A percentile compares a stretch with the other conserved stretches of the same genome.
Evolutionary conservation across 73 alveolate species (phyloP).

Genomic region (Paramecium sonneborni): DNA sequence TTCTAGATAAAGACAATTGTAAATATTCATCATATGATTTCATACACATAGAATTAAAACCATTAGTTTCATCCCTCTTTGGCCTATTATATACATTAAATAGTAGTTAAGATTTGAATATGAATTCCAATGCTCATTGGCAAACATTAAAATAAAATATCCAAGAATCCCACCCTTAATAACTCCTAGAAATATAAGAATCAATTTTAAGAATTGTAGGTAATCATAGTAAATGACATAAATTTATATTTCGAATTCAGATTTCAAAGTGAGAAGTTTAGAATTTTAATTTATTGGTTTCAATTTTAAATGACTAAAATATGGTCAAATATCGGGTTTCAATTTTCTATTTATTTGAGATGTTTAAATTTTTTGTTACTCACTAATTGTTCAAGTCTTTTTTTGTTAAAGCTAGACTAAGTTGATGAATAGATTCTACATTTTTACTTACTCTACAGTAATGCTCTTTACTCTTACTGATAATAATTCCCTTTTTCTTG

Average conservation of each 20-base stretch:
- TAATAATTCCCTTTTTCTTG: neutral
- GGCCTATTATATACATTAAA: slow-evolving; percentile 1
- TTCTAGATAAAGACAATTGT: neutral
- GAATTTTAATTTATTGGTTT: slow-evolving; percentile 8
- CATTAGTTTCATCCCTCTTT: neutral
- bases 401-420: no score
- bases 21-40: neutral
- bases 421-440: no score
- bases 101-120: slow-evolving; percentile 1
- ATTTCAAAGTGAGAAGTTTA: slow-evolving; percentile 20
- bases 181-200: neutral
- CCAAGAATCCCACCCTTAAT: neutral
- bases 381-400: neutral
- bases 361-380: neutral
- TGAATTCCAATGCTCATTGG: slow-evolving; percentile 25
- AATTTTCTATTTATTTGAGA: neutral
- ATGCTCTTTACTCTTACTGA: neutral
- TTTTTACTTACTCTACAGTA: no score
- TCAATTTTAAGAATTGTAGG: slow-evolving; percentile 3
- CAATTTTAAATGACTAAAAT: neutral
- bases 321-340: neutral
- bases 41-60: neutral
- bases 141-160: neutral
- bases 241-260: neutral
- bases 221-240: slow-evolving; percentile 23